Percentiles rank a stretch among this genome's conserved stretches.
These are phyloP conservation scores for Obba rivulosa DNA, from an alignment of 768 basidiomycete species.

Conservation along the genomic window DNA sequence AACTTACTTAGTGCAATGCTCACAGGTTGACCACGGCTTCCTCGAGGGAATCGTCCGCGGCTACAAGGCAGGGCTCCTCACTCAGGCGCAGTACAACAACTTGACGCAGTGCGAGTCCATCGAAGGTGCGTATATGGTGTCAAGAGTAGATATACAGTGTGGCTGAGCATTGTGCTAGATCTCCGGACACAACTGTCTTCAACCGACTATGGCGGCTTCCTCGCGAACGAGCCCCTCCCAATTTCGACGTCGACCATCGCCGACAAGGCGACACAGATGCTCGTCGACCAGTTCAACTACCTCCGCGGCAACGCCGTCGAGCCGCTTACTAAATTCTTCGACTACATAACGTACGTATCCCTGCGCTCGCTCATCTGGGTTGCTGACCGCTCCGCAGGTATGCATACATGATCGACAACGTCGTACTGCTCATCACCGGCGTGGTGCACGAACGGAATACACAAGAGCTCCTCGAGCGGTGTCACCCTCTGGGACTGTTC, in stretches of 20 bases:
- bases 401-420: constrained; percentile 99
- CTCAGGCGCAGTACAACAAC: constrained; percentile 86
- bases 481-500: constrained; percentile 95
- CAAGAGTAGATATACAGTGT: too few relatives aligned
- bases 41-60: constrained; percentile 83
- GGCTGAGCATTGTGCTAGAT: constrained; percentile 44
- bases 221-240: constrained; percentile 92
- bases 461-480: constrained; percentile 91
- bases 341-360: constrained; percentile 88
- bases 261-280: constrained; percentile 92
- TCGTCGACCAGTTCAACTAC: constrained; percentile 98
- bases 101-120: constrained; percentile 95
- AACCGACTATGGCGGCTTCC: constrained; percentile 98
- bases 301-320: constrained; percentile 86
- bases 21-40: constrained; percentile 67
- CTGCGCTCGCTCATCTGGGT: not conserved
- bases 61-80: constrained; percentile 90
- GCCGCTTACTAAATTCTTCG: constrained; percentile 87
- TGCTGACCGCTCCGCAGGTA: constrained; percentile 48
- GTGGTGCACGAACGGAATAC: constrained; percentile 97
- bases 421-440: constrained; percentile 94
- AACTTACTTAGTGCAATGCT: constrained; percentile 20
- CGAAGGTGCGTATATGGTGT: constrained; percentile 59
- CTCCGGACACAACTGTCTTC: constrained; percentile 92
- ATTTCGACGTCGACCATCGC: constrained; percentile 92